Base-by-base conservation (phyloP, 1,284 basidiomycete species). In the Chondrostereum purpureum region DNA sequence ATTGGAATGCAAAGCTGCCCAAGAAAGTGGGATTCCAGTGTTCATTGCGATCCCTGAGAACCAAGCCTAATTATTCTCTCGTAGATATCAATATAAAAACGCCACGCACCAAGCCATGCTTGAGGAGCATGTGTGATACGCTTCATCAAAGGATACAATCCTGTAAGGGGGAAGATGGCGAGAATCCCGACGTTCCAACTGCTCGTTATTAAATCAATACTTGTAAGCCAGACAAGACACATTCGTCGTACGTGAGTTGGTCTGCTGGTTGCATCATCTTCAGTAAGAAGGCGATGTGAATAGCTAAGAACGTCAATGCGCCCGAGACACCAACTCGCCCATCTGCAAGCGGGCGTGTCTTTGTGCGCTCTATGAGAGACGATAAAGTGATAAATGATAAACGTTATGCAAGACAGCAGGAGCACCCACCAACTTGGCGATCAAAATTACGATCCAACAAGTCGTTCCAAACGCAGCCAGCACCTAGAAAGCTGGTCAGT, bases 311-410 rank as follows among this genome's bases (percentile, higher is more conserved):
- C 8, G 18, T 17, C 13, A 37, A 14, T 10, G 36, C 36, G 8
- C 13, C 36, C 10, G 17, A 14, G 16, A 37, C 10, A 10, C 10
- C 10, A 10, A 37, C 16, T 8, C 13, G 18, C 10, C 36, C 36
- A 14, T 37, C 36, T 10, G 36, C 21, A 13, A 18, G 39, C 11
- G 39, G 39, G 14, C 39, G 39, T 19, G 17, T 40, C 39, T 22
- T 40, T 20, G 39, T 40, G 22, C 39, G 39, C 21, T 40, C 39
- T 40, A n/a, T 8, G 21, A 38, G 16, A 38, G 12, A 10, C 16
- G 36, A 11, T 38, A 8, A 10, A 17, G 10, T 8, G 18, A 17
- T 8, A 10, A 11, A 11, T 17, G 16, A 17, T n/a, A 10, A 11
- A 38, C 18, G 8, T 38, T 12, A 17, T 10, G 8, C 11, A 13